Conservation (phyloP, 352 stramenopile genomes). For the Peronospora farinosa region DNA sequence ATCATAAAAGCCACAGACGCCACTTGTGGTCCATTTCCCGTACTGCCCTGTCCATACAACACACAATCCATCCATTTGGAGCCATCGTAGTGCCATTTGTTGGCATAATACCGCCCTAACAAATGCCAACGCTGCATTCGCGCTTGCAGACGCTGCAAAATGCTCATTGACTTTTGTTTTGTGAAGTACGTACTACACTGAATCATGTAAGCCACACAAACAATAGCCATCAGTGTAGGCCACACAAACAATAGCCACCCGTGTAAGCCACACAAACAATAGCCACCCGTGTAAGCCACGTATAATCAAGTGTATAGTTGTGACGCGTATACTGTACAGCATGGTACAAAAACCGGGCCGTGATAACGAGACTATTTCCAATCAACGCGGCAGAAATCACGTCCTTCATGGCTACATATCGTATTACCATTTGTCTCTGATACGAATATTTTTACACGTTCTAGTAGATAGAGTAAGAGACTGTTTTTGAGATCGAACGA, state of each 20-base stretch:
- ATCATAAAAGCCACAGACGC: constrained; percentile 84
- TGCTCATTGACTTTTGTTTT: constrained; percentile 17
- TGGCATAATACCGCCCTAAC: constrained; percentile 68
- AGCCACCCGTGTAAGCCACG: not conserved
- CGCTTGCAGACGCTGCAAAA: constrained; percentile 37
- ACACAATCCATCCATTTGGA: constrained; percentile 67
- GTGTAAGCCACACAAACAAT: constrained; percentile 2
- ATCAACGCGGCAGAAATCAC: too few relatives aligned
- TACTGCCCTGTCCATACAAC: constrained; percentile 54
- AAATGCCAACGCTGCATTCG: constrained; percentile 55
- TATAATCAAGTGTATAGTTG: not conserved
- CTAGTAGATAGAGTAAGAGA: too few relatives aligned
- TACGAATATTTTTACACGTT: too few relatives aligned
- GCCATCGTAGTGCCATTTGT: constrained; percentile 82
- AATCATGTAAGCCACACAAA: not conserved
- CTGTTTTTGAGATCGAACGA: too few relatives aligned
- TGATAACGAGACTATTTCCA: too few relatives aligned
- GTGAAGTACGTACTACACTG: not conserved
- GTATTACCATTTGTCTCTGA: too few relatives aligned
- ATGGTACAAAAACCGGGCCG: too few relatives aligned
- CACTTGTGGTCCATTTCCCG: constrained; percentile 33
- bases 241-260: not conserved
- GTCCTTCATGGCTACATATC: too few relatives aligned
- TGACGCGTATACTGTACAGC: too few relatives aligned
- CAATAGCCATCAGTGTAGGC: not conserved